Percentiles rank a stretch among this genome's conserved stretches.
Conservation (phyloP, 2,329 filamentous ascomycete genomes). For the Calonectria multiphialidica region DNA sequence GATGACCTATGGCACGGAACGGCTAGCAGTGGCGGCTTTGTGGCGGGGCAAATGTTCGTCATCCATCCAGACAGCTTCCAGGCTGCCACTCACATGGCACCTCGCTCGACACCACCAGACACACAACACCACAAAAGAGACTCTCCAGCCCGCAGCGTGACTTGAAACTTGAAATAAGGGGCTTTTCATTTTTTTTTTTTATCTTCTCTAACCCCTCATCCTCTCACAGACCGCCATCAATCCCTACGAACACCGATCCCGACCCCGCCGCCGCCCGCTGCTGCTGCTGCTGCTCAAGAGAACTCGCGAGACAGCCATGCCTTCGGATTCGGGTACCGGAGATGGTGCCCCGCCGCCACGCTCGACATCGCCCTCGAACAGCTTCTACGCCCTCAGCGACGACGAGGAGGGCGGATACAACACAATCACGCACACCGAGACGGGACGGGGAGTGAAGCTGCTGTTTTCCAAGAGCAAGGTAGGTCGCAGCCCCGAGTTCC, state of each 20-base stretch:
- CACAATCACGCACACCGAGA: conserved; percentile 85
- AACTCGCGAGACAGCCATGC: conserved; percentile 30
- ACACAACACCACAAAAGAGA: conserved; percentile 7
- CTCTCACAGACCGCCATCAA: background rate
- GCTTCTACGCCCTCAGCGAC: conserved; percentile 96
- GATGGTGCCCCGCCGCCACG: conserved; percentile 47
- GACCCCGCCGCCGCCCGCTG: background rate
- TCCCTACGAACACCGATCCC: background rate
- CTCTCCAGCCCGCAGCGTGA: background rate
- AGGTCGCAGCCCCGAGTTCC: conserved; percentile 37
- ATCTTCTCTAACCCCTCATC: background rate
- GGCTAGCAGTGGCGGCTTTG: conserved; percentile 12
- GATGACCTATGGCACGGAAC: background rate
- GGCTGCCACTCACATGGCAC: conserved; percentile 18
- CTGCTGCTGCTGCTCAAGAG: background rate
- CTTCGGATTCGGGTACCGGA: conserved; percentile 35
- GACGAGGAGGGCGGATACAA: conserved; percentile 96
- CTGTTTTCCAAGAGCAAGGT: conserved; percentile 98
- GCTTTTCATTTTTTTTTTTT: no score
- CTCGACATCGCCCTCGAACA: conserved; percentile 80
- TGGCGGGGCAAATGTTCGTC: conserved; percentile 22
- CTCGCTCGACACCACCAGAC: conserved; percentile 11
- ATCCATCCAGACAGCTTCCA: conserved; percentile 19
- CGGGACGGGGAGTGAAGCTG: conserved; percentile 88
- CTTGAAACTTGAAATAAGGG: background rate